Percentiles rank a stretch among this genome's conserved stretches.
These are phyloP conservation scores for Salix viminalis DNA, from an alignment of 345 rosid genomes.

Conservation along the genomic window DNA sequence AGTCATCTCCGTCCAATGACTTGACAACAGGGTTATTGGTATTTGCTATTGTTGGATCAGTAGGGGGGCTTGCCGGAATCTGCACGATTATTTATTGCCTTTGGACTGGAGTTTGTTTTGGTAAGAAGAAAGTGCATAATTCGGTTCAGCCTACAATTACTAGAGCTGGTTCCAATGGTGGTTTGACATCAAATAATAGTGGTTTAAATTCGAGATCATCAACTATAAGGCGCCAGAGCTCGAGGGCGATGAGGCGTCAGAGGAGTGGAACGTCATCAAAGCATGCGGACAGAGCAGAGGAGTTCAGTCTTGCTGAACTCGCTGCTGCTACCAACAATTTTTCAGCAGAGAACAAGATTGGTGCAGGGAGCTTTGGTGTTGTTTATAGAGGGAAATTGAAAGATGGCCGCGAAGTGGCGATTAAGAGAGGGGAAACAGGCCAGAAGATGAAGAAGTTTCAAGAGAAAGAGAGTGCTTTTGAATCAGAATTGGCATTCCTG, in stretches of 20 bases:
- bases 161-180: conserved; percentile 52
- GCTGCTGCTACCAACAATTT: conserved; percentile 71
- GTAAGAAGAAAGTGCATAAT: conserved; percentile 80
- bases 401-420: conserved; percentile 83
- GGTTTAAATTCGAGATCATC: conserved; percentile 53
- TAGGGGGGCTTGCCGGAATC: conserved; percentile 60
- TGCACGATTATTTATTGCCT: conserved; percentile 58
- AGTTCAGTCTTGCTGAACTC: conserved; percentile 60
- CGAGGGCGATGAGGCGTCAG: conserved; percentile 74
- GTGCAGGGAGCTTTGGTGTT: conserved; percentile 83
- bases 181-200: conserved; percentile 43
- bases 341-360: conserved; percentile 73
- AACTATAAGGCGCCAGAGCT: conserved; percentile 71
- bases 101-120: conserved; percentile 76
- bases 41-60: conserved; percentile 68
- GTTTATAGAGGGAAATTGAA: conserved; percentile 69
- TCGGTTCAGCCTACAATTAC: conserved; percentile 91
- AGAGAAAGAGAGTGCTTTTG: conserved; percentile 89
- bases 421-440: conserved; percentile 76
- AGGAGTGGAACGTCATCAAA: conserved; percentile 93
- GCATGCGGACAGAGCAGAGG: conserved; percentile 75
- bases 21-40: conserved; percentile 60
- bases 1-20: conserved; percentile 26
- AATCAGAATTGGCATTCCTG: conserved; percentile 73
- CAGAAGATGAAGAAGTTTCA: conserved; percentile 64